Evolutionary conservation across 148 eudicot genomes (phyloP), one percentile per base, ranked within the genome.

Genomic region (Vaccinium corymbosum): DNA sequence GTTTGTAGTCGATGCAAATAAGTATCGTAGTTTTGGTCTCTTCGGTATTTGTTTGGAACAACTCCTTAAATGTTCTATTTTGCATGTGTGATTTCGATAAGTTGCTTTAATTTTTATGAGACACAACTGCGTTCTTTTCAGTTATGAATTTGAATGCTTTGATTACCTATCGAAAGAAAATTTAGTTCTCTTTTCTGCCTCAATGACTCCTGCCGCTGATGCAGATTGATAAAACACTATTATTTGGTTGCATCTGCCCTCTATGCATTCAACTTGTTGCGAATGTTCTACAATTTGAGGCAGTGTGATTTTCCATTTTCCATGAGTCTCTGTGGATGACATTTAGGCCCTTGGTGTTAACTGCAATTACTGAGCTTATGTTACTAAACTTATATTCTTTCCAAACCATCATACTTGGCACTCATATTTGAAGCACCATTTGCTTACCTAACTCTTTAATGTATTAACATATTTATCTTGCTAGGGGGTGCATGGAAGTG

Each of bases 401-500:
- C 38, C n/a, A 52, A 51, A 25, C 79, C 53, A 12, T 14, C 42
- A 1, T 22, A 50, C 38, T 27, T 15, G 38, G n/a, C 22, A 79
- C 42, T 32, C 68, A 79, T 55, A 9, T 20, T 38, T 46, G 35
- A 61, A 38, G 75, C 74, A 48, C 52, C 62, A 20, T 38, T 83
- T 13, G 38, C 80, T 74, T 78, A 32, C 29, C 25, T 76, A 49
- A 35, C 52, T 20, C 51, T 76, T 50, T 59, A 14, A 73, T 61
- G 66, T 19, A 32, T 66, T 73, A 19, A 62, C 46, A 11, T 27
- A 27, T 29, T 51, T 32, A 25, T 75, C 48, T 22, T 84, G n/a
- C 82, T 81, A 95, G 98, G 86, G 85, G 74, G 76, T 81, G 29
- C 88, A 89, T 82, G 98, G 94, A 91, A 84, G 85, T 52, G 95